Base-by-base conservation (phyloP, 2,329 filamentous ascomycete genomes). In the Paraphaeosphaeria sporulosa region DNA sequence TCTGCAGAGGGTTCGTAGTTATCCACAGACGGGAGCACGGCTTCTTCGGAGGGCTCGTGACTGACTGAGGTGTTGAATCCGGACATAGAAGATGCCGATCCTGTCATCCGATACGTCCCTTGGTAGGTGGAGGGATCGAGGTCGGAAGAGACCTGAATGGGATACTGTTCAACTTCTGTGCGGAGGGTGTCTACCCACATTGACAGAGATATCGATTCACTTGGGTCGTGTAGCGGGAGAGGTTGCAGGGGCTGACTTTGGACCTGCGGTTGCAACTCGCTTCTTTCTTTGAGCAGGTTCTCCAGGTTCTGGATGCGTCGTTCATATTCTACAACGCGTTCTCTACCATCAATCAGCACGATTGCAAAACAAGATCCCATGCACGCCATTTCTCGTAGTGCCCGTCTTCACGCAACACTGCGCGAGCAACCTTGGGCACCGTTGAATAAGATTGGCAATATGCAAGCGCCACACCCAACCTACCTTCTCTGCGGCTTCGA, bases 281-380 rank as follows among this genome's bases (percentile, higher is more conserved):
- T 68, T 4, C 63, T 62, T 54, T 69, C 67, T 43, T 69, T 64
- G 15, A 72, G 59, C n/a, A 71, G 51, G 8, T 64, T 57, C 40
- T 72, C 71, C 21, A 71, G 57, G 5, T 58, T 64, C 43, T 68
- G 66, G 17, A 72, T 71, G 2, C 67, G 63, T 38, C 25, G 65
- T 57, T 71, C 70, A 56, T 71, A 71, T 49, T 72, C 70, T 17
- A 58, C 56, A 27, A 71, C 69, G 10, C 66, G 65, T 42, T 67
- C 56, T 42, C 57, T 63, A 25, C 9, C 19, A 12, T 4, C 7
- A 9, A 19, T 44, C 19, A 44, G 42, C 12, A 21, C 42, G 23
- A 44, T 13, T 10, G 9, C 19, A 43, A n/a, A 19, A 19, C 40
- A 38, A 15, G 36, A 38, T 38, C 36, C 12, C 12, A 38, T 15